Base-by-base conservation (phyloP, 768 basidiomycete genomes). In the Kwoniella heveanensis region DNA sequence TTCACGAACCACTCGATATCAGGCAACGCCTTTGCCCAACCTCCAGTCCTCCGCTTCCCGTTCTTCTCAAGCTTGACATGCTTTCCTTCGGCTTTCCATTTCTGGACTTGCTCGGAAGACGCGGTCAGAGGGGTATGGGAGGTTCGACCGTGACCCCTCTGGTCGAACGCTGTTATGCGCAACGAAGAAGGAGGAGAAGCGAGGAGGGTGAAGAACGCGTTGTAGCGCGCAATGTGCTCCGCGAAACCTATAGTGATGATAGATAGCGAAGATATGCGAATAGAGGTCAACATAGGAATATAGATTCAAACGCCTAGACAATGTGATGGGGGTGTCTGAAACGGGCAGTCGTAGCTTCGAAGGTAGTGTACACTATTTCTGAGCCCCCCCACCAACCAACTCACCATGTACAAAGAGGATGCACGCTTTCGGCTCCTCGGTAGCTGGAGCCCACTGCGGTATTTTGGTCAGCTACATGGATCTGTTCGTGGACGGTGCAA, bases 1-100 rank as follows among this genome's bases (percentile, higher is more conserved):
- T 64, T 65, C 1, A 77, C 73, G 39, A 74, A 77, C 60, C 64
- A 77, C 44, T 74, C 73, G 58, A 74, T 74, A 70, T 77, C 76
- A 46, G 69, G 66, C 21, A 77, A 48, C 7, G 54, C 68, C 54
- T 74, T 72, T n/a, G 64, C 69, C 76, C 76, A 77, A 25, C 73
- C 73, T 44, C 74, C 74, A 1, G 71, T 74, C 55, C 57, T 54
- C 39, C 76, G 30, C 54, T 71, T 70, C 15, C 64, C 64, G 44
- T 71, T 68, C 55, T 68, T 70, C 53, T 60, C 71, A 12, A 67
- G 52, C 26, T 67, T 64, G 54, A 77, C 73, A 0, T 24, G 49
- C 56, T 69, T 72, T 15, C 76, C 76, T 47, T 74, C 65, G 5
- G 22, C 27, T 32, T 74, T 74, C 76, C 76, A 77, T 48, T 39